A percentile compares a stretch with the other conserved stretches of the same genome.
Evolutionary conservation across 768 basidiomycete genomes (phyloP).

Genomic region (Rhodotorula babjevae): DNA sequence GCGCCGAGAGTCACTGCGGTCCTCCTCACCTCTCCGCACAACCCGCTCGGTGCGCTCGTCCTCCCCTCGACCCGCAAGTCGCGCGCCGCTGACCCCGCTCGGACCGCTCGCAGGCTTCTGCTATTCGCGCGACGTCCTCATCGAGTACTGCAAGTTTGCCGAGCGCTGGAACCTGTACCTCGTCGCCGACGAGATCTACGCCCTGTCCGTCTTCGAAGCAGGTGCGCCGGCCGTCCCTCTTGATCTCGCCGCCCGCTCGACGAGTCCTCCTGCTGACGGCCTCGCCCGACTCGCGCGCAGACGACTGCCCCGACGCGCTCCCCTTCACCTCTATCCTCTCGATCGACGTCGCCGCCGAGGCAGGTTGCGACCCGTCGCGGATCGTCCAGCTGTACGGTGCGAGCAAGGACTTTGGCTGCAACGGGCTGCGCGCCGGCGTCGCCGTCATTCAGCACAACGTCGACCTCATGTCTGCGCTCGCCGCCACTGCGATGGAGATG

Average conservation of each 20-base stretch:
- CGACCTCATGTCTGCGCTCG: conserved; percentile 1
- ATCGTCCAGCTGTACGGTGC: conserved; percentile 15
- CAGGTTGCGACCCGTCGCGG: conserved; percentile 10
- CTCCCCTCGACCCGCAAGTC: too few species aligned
- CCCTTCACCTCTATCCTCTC: conserved; percentile 18
- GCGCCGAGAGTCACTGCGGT: conserved; percentile 12
- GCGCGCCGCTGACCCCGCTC: background rate
- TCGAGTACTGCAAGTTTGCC: conserved; percentile 25
- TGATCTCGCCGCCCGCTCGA: too few species aligned
- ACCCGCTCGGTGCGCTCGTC: conserved; percentile 19
- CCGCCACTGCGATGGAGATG: conserved; percentile 9
- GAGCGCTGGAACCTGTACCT: conserved; percentile 17
- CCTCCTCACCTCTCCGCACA: conserved; percentile 22
- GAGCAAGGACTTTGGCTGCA: conserved; percentile 30
- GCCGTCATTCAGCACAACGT: conserved; percentile 23
- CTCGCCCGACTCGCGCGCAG: background rate
- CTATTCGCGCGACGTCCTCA: conserved; percentile 22
- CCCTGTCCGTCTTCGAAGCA: background rate
- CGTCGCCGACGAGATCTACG: conserved; percentile 30
- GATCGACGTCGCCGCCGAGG: conserved; percentile 13
- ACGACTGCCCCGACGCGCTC: background rate
- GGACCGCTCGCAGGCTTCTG: conserved; percentile 15
- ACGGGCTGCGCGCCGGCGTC: conserved; percentile 25
- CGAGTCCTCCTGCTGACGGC: too few species aligned
- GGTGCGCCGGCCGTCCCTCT: background rate